These are phyloP conservation scores for Fusarium gaditjirri DNA, from an alignment of 2,329 filamentous ascomycete genomes.

Conservation along the genomic window DNA sequence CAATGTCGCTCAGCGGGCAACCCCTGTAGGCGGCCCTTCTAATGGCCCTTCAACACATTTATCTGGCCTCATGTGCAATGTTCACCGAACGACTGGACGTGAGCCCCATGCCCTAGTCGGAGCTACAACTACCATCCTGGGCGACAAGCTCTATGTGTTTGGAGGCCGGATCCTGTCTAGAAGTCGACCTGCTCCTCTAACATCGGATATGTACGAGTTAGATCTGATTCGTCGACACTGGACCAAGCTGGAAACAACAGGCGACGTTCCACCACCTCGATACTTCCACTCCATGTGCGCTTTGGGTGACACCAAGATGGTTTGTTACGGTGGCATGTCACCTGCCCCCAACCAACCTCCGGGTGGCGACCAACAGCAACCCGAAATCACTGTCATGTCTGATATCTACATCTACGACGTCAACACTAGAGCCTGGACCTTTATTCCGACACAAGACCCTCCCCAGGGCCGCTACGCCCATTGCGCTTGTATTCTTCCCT, in stretches of 20 bases:
- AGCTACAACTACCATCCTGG: slow-evolving; percentile 92
- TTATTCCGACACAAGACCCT: slow-evolving; percentile 79
- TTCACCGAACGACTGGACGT: slow-evolving; percentile 86
- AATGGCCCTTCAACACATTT: slow-evolving; percentile 66
- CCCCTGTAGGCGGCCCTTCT: slow-evolving; percentile 55
- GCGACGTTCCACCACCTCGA: slow-evolving; percentile 87
- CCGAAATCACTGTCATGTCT: slow-evolving; percentile 96
- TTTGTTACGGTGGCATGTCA: slow-evolving; percentile 99
- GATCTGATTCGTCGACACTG: slow-evolving; percentile 92
- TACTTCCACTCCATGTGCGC: slow-evolving; percentile 98
- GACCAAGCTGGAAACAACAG: slow-evolving; percentile 86
- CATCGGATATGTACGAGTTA: slow-evolving; percentile 91
- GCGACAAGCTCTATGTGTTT: slow-evolving; percentile 97
- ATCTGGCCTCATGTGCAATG: slow-evolving; percentile 75
- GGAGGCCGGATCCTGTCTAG: slow-evolving; percentile 89
- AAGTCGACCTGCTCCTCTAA: slow-evolving; percentile 81
- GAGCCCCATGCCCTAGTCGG: slow-evolving; percentile 93
- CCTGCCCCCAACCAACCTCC: slow-evolving; percentile 68
- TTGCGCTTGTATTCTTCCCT: slow-evolving; percentile 91
- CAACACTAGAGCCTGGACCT: slow-evolving; percentile 83
- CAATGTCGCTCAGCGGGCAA: slow-evolving; percentile 53
- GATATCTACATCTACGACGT: slow-evolving; percentile 97
- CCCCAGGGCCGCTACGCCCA: slow-evolving; percentile 97
- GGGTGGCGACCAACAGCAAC: slow-evolving; percentile 66
- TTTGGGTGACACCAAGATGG: slow-evolving; percentile 92